Conservation (phyloP, 331 rosid species). For the Phaseolus coccineus region DNA sequence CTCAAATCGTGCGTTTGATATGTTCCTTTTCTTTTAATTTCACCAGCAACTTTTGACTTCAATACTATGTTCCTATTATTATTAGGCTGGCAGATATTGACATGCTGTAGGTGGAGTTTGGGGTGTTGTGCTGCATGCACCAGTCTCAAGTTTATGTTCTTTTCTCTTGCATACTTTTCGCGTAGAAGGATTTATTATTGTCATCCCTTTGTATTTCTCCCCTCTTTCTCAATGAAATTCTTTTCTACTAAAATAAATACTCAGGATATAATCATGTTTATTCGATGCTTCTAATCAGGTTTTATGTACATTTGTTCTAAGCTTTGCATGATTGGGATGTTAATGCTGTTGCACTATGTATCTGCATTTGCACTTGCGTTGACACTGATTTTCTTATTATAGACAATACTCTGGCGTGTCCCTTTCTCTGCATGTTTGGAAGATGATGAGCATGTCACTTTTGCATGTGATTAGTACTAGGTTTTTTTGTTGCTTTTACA, state of each 20-base stretch:
- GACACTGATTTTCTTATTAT: slow-evolving; percentile 25
- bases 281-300: neutral
- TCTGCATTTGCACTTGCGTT: neutral
- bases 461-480: slow-evolving; percentile 14
- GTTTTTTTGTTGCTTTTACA: slow-evolving; percentile 12
- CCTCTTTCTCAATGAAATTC: neutral
- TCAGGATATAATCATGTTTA: neutral
- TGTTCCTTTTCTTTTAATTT: neutral
- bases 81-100: neutral
- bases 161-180: neutral
- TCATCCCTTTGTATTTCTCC: neutral
- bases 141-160: neutral
- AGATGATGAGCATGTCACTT: neutral
- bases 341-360: slow-evolving; percentile 4
- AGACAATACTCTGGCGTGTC: slow-evolving; percentile 8
- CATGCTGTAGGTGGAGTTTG: neutral
- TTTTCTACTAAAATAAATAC: neutral
- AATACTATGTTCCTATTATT: neutral
- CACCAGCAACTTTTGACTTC: neutral
- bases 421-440: slow-evolving; percentile 22
- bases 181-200: neutral
- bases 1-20: slow-evolving; percentile 10
- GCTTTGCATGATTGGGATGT: neutral
- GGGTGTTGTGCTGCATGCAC: neutral
- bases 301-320: neutral